Conservation (phyloP, 805 yeast genomes). For the Kodamaea hsintzibuensis region DNA sequence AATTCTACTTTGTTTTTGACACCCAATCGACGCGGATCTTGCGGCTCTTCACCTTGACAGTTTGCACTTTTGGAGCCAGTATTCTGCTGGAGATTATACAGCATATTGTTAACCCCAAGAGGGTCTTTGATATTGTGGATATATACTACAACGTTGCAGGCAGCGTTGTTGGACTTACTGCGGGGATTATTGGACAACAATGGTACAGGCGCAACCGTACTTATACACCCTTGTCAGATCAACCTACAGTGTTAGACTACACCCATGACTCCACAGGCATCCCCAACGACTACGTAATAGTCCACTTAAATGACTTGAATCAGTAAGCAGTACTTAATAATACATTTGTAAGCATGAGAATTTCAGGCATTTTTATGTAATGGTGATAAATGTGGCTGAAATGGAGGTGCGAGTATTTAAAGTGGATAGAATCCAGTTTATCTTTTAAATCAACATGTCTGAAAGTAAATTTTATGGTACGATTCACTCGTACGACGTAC, state of each 20-base stretch:
- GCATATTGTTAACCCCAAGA: slow-evolving; percentile 41
- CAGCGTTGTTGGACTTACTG: slow-evolving; percentile 26
- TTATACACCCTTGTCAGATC: not conserved
- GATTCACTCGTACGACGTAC: slow-evolving; percentile 50
- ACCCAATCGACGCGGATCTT: slow-evolving; percentile 18
- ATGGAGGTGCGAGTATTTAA: not conserved
- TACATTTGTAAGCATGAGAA: not conserved
- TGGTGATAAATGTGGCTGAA: not conserved
- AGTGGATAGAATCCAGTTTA: slow-evolving; percentile 8
- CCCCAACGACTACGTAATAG: slow-evolving; percentile 4
- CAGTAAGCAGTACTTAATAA: not conserved
- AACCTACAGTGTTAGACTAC: not conserved
- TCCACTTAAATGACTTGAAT: slow-evolving; percentile 4
- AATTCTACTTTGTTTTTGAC: slow-evolving; percentile 49
- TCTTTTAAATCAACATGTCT: not conserved
- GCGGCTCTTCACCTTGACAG: slow-evolving; percentile 24
- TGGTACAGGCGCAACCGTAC: not conserved
- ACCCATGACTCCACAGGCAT: not conserved
- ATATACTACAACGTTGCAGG: slow-evolving; percentile 40
- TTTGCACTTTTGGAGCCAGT: slow-evolving; percentile 50
- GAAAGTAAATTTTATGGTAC: slow-evolving; percentile 13
- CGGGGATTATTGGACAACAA: not conserved
- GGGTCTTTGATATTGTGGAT: slow-evolving; percentile 53
- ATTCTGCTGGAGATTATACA: slow-evolving; percentile 55
- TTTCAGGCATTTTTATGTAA: slow-evolving; percentile 4